Percentiles rank a stretch among this genome's conserved stretches.
phyloP scores from a whole-genome alignment of 257 asterid genomes.

The Gynochthodes officinalis region DNA sequence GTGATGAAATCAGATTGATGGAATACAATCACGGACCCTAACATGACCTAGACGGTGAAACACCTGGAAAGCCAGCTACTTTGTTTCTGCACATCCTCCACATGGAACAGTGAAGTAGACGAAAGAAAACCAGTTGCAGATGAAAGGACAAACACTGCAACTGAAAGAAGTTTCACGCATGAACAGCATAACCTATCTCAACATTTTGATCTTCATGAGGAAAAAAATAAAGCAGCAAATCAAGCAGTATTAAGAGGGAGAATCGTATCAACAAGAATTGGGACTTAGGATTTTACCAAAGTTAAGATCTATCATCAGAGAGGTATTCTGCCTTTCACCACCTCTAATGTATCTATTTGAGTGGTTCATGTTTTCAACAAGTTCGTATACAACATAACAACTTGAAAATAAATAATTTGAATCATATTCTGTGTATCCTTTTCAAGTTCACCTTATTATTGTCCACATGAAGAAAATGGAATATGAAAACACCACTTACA shows the following conservation, averaged over 20 bases:
- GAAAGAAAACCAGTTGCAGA: background rate
- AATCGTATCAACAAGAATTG: background rate
- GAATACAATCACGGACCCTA: background rate
- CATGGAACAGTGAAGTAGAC: background rate
- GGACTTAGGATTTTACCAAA: background rate
- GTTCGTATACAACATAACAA: background rate
- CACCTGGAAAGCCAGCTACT: background rate
- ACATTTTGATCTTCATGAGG: background rate
- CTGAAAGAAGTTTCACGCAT: background rate
- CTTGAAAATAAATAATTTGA: background rate
- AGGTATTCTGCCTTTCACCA: background rate
- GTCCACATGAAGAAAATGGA: background rate
- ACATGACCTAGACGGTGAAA: background rate
- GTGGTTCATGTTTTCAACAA: background rate
- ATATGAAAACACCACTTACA: background rate
- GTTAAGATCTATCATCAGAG: background rate
- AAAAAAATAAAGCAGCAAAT: background rate
- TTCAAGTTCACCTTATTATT: background rate
- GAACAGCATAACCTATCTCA: background rate
- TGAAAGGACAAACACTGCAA: background rate
- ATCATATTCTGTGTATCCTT: background rate
- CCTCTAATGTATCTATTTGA: background rate
- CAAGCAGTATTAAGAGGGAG: background rate
- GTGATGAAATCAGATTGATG: too few relatives aligned
- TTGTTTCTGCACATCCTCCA: background rate